Evolutionary conservation across 78 protist species (phyloP).

Genomic region (Pigoraptor vietnamica): DNA sequence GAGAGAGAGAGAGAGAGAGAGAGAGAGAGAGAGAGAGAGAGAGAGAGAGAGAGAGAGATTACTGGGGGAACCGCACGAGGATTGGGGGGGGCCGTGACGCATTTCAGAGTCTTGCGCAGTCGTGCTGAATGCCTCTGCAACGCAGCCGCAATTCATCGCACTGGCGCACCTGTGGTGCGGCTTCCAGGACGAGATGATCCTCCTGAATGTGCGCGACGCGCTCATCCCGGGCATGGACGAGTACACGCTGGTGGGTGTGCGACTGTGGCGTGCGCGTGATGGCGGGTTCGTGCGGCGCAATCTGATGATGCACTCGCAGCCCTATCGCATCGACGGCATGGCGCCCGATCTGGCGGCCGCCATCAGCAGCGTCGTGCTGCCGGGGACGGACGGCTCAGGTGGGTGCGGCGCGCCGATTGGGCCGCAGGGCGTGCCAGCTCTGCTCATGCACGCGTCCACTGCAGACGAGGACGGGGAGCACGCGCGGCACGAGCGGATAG

Average conservation of each 20-base stretch:
- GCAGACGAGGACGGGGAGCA: not conserved
- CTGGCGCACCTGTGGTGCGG: not conserved
- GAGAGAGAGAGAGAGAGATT: too few species aligned
- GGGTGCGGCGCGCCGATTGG: not conserved
- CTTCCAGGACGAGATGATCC: not conserved
- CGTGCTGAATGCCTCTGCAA: too few species aligned
- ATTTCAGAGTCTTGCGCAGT: too few species aligned
- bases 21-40: too few species aligned
- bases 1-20: too few species aligned
- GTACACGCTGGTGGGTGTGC: not conserved
- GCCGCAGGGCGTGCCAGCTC: too few species aligned
- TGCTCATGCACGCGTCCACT: not conserved
- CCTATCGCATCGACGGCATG: not conserved
- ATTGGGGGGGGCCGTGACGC: too few species aligned
- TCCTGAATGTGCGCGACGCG: not conserved
- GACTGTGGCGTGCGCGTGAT: not conserved
- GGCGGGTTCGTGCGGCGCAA: not conserved
- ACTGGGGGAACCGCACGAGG: too few species aligned
- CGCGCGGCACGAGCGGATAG: not conserved
- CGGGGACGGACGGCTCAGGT: not conserved
- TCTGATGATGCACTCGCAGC: not conserved
- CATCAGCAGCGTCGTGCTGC: not conserved
- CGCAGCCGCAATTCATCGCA: not conserved
- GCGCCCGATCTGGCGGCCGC: not conserved
- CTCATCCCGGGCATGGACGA: not conserved